Evolutionary conservation across 345 rosid species (phyloP), one percentile per base, ranked within the genome.

Genomic region (Arabis alpina): DNA sequence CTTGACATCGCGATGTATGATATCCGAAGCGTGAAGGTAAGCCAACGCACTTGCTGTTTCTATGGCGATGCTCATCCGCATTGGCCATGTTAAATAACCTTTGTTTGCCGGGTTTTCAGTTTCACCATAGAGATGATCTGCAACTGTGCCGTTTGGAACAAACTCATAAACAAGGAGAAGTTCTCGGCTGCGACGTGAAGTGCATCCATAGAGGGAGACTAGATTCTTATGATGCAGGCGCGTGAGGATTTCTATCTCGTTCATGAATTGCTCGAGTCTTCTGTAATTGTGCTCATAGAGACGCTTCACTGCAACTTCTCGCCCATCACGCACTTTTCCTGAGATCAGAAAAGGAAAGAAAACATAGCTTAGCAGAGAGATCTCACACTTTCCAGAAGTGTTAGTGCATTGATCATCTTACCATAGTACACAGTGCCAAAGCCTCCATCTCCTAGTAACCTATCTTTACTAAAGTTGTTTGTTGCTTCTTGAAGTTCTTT

Each of bases 231-330:
- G 93, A 64, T 73, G 87, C 44, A 88, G 76, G 58, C 87, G 79
- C 4, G 89, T 83, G 25, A 88, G 82, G 64, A 80, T 86, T 28
- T 83, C 63, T 24, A 86, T 79, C 73, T 88, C 91, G 56, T 81
- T 86, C 70, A 83, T 76, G 81, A 88, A 88, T 60, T 83, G 89
- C 66, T 81, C 69, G 28, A 77, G 74, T 32, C 76, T 64, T 67
- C 80, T 80, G 62, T 60, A 72, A 54, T 84, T 88, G 73, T 74
- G 85, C 72, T 88, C 84, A 10, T 81, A 80, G 5, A 88, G 80
- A 41, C 91, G 83, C 80, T 88, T 88, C 64, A 88, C 84, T 16
- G 91, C 91, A 58, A 86, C 94, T 76, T 86, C 91, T 27, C 89
- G 68, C 28, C 91, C 94, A 56, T 88, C 89, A 51, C 51, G 77